Evolutionary conservation across 345 rosid species (phyloP), one percentile per base, ranked within the genome.

Genomic region (Hirschfeldia incana): DNA sequence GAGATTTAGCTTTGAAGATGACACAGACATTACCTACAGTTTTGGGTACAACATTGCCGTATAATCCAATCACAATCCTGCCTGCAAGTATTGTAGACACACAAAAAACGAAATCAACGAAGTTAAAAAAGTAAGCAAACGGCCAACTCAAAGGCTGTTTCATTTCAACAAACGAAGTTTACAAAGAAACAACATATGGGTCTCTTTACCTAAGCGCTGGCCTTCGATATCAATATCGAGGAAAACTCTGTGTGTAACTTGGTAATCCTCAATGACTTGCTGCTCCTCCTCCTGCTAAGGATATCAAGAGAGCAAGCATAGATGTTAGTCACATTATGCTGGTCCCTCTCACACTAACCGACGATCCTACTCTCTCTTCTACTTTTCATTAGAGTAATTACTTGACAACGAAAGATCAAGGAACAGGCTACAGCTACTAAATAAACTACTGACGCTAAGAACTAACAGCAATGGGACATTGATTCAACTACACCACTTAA

Each of bases 61-160:
- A 93, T 77, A 95, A 82, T 81, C 99, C 99, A 83, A 91, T 87
- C 76, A 95, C 86, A 12, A 95, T 95, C 83, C 99, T 91, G 81
- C 99, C 99, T 93, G 91, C 85, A 91, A 16, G 80, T 27, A 46
- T 55, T 21, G 3, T 4, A 46, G 7, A 46, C 55, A 46, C 55
- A 46, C 55, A 12, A 6, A 46, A 12, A 46, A 46, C 15, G 13
- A 46, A 46, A 46, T 4, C 16, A 13, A 46, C 16, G 13, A 6
- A 36, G 42, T 36, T 6, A 36, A 36, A 36, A 36, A 9, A 1
- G 8, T 21, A 21, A 36, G 42, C 10, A 36, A 36, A 36, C 7
- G 42, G 42, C 4, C 49, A 42, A 37, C 44, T 37, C 10, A 37
- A 37, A 37, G 44, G 8, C 44, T 37, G 44, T 37, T 37, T 37